Evolutionary conservation across 1,284 basidiomycete genomes (phyloP).

Genomic region (Microbotryum scabiosae): DNA sequence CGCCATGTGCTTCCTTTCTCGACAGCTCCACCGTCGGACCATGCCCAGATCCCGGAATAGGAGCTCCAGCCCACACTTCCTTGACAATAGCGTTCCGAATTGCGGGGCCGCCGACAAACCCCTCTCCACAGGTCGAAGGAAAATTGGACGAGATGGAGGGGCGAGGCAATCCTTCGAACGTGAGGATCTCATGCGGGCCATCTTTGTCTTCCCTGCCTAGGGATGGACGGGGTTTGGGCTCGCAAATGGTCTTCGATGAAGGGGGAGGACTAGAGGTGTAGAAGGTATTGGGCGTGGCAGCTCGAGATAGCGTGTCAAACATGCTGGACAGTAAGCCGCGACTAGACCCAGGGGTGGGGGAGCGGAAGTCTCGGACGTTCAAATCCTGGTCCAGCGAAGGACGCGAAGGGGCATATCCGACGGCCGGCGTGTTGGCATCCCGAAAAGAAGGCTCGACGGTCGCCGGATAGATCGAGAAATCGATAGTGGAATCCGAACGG

Average conservation of each 20-base stretch:
- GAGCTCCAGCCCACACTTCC: constrained; percentile 12
- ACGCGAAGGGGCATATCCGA: constrained; percentile 2
- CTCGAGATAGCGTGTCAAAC: too few species aligned
- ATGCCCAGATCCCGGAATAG: constrained; percentile 15
- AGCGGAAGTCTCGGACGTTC: constrained; percentile 17
- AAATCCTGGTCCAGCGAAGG: constrained; percentile 3
- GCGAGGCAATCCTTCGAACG: not conserved
- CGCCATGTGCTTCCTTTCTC: constrained; percentile 14
- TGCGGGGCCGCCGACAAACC: constrained; percentile 6
- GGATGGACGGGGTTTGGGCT: too few species aligned
- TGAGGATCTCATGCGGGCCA: not conserved
- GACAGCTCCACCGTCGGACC: constrained; percentile 19
- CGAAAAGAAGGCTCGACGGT: not conserved
- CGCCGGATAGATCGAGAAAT: not conserved
- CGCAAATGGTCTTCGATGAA: too few species aligned
- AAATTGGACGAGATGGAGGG: not conserved
- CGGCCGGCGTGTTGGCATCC: not conserved
- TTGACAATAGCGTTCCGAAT: constrained; percentile 10
- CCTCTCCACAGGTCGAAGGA: constrained; percentile 3
- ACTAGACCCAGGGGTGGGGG: constrained; percentile 20
- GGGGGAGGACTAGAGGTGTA: too few species aligned
- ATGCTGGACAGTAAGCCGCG: constrained; percentile 5
- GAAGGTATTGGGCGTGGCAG: too few species aligned
- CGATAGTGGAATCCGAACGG: constrained; percentile 5
- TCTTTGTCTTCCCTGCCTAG: not conserved